phyloP scores from a whole-genome alignment of 768 basidiomycete species.

The Mycena rebaudengoi region DNA sequence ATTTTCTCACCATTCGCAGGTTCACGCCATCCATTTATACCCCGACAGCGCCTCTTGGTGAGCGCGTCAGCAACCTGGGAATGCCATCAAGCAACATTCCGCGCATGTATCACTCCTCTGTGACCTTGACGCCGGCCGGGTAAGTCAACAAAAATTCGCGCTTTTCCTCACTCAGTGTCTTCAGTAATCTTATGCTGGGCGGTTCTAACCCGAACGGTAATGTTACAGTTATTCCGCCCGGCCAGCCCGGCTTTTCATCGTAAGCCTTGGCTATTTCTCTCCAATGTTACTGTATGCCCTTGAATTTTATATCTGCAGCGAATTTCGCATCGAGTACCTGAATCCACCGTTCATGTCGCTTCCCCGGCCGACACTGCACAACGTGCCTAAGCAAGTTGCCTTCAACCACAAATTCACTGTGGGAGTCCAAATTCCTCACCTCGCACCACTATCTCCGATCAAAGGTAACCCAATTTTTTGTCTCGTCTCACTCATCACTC shows the following conservation, averaged over 20 bases:
- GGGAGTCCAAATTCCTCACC: conserved; percentile 37
- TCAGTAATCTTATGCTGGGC: conserved; percentile 25
- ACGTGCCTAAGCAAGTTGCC: conserved; percentile 34
- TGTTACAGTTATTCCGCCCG: conserved; percentile 11
- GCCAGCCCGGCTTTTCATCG: conserved; percentile 27
- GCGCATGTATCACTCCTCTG: conserved; percentile 16
- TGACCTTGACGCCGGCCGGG: conserved; percentile 19
- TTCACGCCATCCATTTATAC: conserved; percentile 52
- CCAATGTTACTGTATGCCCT: too few species aligned
- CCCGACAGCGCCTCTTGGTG: conserved; percentile 43
- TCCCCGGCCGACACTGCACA: conserved; percentile 32
- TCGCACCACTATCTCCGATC: conserved; percentile 5
- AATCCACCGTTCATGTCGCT: conserved; percentile 41
- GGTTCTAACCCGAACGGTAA: conserved; percentile 23
- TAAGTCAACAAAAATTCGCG: not conserved
- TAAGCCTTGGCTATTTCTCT: conserved; percentile 17
- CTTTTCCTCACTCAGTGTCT: not conserved
- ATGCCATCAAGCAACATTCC: conserved; percentile 28
- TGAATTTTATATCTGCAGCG: too few species aligned
- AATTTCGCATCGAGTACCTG: conserved; percentile 40
- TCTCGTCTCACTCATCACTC: not conserved
- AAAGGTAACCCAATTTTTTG: conserved; percentile 1
- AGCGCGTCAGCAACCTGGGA: conserved; percentile 44
- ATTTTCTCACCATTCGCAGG: not conserved
- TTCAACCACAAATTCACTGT: conserved; percentile 40